These are phyloP conservation scores for Calonectria ilicicola DNA, from an alignment of 2,329 filamentous ascomycete species.

Conservation along the genomic window DNA sequence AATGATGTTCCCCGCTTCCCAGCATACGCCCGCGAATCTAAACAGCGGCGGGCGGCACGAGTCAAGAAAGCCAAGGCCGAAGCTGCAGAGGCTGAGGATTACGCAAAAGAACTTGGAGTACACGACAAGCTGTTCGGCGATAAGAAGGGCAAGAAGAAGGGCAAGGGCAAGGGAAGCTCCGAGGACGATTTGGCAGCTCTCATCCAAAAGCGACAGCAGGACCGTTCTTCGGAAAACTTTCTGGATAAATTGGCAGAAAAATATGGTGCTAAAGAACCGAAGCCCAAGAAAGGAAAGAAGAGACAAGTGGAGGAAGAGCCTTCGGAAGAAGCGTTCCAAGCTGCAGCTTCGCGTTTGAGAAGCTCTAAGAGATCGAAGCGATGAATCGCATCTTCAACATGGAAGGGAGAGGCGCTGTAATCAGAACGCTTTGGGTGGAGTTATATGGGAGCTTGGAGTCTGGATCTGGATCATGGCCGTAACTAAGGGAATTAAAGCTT, in stretches of 20 bases:
- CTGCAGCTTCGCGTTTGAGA: constrained; percentile 62
- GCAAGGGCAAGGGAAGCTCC: constrained; percentile 50
- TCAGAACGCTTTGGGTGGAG: neutral
- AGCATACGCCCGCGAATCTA: constrained; percentile 80
- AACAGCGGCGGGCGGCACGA: constrained; percentile 70
- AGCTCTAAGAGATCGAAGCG: constrained; percentile 42
- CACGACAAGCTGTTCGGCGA: constrained; percentile 75
- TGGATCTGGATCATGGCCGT: neutral
- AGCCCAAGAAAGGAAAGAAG: constrained; percentile 65
- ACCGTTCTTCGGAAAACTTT: constrained; percentile 66
- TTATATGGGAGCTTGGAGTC: constrained; percentile 15
- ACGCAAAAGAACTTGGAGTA: constrained; percentile 80
- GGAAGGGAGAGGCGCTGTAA: neutral
- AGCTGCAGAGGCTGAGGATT: constrained; percentile 77
- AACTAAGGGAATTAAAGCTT: neutral
- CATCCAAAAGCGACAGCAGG: constrained; percentile 78
- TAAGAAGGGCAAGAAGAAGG: constrained; percentile 59
- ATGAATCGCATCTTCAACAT: constrained; percentile 2
- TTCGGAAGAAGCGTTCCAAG: constrained; percentile 71
- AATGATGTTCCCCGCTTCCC: constrained; percentile 75
- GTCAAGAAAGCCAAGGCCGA: constrained; percentile 74
- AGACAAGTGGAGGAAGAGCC: constrained; percentile 71
- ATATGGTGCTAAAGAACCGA: constrained; percentile 65
- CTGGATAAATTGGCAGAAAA: constrained; percentile 82
- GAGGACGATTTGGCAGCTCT: constrained; percentile 75